phyloP scores from a whole-genome alignment of 768 basidiomycete genomes.

The Agaricus sinodeliciosus region DNA sequence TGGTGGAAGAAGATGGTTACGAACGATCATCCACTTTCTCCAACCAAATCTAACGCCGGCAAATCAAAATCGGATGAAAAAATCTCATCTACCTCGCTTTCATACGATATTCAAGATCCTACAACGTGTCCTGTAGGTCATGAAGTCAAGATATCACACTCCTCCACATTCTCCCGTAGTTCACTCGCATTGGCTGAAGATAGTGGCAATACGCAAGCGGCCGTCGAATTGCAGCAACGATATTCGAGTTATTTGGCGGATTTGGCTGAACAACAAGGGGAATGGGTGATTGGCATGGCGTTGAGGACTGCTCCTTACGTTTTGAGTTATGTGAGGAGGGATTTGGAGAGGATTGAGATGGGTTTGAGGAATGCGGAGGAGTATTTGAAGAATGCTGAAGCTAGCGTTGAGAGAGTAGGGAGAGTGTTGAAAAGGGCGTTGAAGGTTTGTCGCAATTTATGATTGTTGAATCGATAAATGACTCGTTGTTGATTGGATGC shows the following conservation, averaged over 20 bases:
- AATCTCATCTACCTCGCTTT: not conserved
- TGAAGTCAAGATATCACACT: constrained; percentile 23
- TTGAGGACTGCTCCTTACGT: constrained; percentile 40
- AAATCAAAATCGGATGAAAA: constrained; percentile 5
- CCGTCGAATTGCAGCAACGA: not conserved
- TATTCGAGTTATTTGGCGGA: not conserved
- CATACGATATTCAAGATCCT: constrained; percentile 30
- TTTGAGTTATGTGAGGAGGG: constrained; percentile 46
- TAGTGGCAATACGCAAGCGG: not conserved
- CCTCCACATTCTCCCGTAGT: not conserved
- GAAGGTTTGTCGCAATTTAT: constrained; percentile 31
- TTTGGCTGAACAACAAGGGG: constrained; percentile 15
- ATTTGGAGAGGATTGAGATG: constrained; percentile 44
- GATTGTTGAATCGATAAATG: not conserved
- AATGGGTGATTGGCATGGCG: constrained; percentile 32
- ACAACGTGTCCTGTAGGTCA: constrained; percentile 32
- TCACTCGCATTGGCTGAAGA: constrained; percentile 2
- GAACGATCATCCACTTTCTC: constrained; percentile 19
- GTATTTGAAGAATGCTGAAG: constrained; percentile 3
- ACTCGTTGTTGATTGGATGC: constrained; percentile 1
- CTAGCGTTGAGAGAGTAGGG: constrained; percentile 28
- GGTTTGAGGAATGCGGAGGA: constrained; percentile 6
- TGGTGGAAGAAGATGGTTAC: constrained; percentile 61
- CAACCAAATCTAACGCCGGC: constrained; percentile 10
- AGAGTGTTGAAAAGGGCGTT: constrained; percentile 49